Percentiles rank a stretch among this genome's conserved stretches.
phyloP scores from a whole-genome alignment of 257 asterid species.

The Jacaranda mimosifolia region DNA sequence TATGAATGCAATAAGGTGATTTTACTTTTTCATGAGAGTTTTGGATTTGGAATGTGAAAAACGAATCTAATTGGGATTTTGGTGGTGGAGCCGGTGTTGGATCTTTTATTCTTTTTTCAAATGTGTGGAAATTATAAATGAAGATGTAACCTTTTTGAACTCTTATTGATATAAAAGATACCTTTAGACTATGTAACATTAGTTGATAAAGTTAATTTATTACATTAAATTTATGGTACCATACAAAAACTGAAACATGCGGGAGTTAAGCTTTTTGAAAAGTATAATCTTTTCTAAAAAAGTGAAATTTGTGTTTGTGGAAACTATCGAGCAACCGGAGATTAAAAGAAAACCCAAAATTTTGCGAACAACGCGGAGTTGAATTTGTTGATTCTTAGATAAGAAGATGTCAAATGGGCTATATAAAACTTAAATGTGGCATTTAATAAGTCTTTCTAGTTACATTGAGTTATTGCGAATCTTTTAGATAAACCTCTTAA shows the following conservation, averaged over 20 bases:
- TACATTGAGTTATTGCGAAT: too few relatives aligned
- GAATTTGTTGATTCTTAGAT: too few relatives aligned
- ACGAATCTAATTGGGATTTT: neutral
- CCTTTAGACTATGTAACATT: neutral
- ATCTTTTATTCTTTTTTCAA: neutral
- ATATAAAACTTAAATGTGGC: too few relatives aligned
- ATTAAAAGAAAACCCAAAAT: too few relatives aligned
- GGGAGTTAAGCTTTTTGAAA: neutral
- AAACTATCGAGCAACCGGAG: too few relatives aligned
- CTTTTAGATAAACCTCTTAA: too few relatives aligned
- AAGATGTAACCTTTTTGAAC: too few relatives aligned
- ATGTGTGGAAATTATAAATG: too few relatives aligned
- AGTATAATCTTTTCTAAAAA: neutral
- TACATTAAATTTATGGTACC: neutral
- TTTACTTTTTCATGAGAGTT: neutral
- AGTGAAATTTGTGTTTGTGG: too few relatives aligned
- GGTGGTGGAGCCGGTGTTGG: neutral
- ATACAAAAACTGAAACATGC: neutral
- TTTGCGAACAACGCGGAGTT: too few relatives aligned
- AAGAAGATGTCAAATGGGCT: too few relatives aligned
- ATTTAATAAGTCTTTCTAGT: too few relatives aligned
- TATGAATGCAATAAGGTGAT: neutral
- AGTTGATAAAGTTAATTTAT: neutral
- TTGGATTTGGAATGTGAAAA: constrained; percentile 1
- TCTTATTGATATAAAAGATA: neutral